Base-by-base conservation (phyloP, 164 flowering plant genomes). In the Litsea cubeba region DNA sequence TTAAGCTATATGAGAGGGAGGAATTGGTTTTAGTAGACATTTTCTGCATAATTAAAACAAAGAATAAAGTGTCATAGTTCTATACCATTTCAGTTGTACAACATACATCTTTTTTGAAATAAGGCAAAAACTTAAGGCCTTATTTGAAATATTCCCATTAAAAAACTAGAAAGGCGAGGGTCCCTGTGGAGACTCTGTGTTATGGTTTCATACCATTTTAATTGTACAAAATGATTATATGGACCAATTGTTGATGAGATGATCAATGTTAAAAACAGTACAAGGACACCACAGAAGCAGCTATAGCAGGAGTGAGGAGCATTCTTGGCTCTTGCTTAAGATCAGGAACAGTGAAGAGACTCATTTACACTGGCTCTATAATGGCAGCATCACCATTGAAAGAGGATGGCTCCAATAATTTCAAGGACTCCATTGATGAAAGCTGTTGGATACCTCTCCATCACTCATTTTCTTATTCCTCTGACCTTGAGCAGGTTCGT, bases 371-470 rank as follows among this genome's bases (percentile, higher is more conserved):
- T 8, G 80, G 82, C 63, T 68, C 83, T 2, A 80, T 84, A 5
- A 23, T 75, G 18, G 78, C 87, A 0, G 82, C 85, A 12, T 86
- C 88, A 1, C 86, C 86, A 12, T 15, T 87, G 74, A 81, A 80
- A 40, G 84, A 84, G 2, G 85, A 83, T 69, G 88, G 83, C 11
- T 50, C 63, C 25, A 80, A n/a, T n/a, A n/a, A 83, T 20, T 81
- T 71, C 65, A 81, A 81, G 62, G 82, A 79, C 25, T 60, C n/a
- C 15, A 71, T 85, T 49, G 82, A 85, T 65, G 91, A 88, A 74
- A 68, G 83, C 2, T 86, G 87, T 72, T 88, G 87, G 88, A 83
- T 86, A 0, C 81, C 88, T 54, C 80, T 79, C 17, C 12, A 79
- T 73, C 73, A 76, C 40, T 50, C 82, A 14, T 30, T 78, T 67